phyloP scores from a whole-genome alignment of 176 grass and related monocot species.

The Echinochloa phyllopogon region DNA sequence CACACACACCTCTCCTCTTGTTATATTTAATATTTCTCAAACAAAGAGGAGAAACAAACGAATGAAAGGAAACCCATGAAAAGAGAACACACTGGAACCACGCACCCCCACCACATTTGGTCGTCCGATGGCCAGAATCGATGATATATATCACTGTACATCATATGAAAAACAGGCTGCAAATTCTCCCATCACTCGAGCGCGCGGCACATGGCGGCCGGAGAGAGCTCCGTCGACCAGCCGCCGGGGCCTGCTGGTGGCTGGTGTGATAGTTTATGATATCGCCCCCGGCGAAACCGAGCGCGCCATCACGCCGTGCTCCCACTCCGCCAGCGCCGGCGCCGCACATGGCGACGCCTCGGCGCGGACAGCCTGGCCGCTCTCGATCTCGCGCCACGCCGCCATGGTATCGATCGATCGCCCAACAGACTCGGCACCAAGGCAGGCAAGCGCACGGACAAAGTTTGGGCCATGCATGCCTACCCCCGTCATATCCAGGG shows the following conservation, averaged over 20 bases:
- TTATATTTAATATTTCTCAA: not conserved
- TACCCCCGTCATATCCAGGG: not conserved
- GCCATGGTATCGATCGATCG: not conserved
- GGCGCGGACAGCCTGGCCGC: conserved; percentile 24
- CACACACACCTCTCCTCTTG: not conserved
- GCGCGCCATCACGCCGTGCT: conserved; percentile 49
- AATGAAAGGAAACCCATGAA: not conserved
- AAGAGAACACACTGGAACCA: not conserved
- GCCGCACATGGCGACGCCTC: conserved; percentile 47
- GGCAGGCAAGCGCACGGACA: too few species aligned
- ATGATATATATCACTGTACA: too few species aligned
- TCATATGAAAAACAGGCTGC: too few species aligned
- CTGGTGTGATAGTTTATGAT: conserved; percentile 34
- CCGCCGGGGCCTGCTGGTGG: not conserved
- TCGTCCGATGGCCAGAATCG: not conserved
- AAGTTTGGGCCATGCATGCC: conserved; percentile 14
- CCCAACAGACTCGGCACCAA: too few species aligned
- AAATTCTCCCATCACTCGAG: not conserved
- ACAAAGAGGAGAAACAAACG: not conserved
- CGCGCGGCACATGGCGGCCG: conserved; percentile 1
- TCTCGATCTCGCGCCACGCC: too few species aligned
- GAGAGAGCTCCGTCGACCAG: conserved; percentile 29
- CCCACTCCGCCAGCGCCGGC: conserved; percentile 24
- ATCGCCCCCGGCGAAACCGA: conserved; percentile 46
- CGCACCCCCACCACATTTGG: not conserved